Conservation (phyloP, 1,284 basidiomycete species). For the Pseudozyma tsukubaensis region DNA sequence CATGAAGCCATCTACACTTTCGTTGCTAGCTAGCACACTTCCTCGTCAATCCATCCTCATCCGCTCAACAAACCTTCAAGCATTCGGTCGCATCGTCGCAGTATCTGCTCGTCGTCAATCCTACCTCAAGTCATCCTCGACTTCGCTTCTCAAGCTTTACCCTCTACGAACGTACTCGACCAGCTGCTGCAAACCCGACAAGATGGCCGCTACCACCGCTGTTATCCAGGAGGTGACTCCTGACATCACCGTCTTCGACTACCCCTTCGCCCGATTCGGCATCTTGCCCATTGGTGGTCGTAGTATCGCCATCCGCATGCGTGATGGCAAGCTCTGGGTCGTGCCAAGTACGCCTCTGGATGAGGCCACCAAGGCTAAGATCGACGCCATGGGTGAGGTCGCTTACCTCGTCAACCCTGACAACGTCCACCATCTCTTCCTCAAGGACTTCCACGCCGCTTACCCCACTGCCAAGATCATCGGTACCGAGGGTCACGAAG, state of each 20-base stretch:
- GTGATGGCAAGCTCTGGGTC: constrained; percentile 76
- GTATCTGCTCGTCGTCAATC: too few relatives aligned
- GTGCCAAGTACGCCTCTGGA: constrained; percentile 85
- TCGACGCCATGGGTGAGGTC: constrained; percentile 81
- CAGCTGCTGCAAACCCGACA: constrained; percentile 29
- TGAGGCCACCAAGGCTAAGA: constrained; percentile 75
- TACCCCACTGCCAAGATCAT: constrained; percentile 68
- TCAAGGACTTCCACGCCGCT: constrained; percentile 61
- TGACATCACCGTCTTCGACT: constrained; percentile 64
- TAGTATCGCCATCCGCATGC: constrained; percentile 80
- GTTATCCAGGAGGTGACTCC: constrained; percentile 49
- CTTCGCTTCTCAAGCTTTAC: background rate
- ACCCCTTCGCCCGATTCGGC: constrained; percentile 66
- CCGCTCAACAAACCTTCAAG: too few relatives aligned
- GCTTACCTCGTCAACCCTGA: constrained; percentile 71
- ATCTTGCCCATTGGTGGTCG: constrained; percentile 69
- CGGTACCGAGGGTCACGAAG: constrained; percentile 70
- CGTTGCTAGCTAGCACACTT: background rate
- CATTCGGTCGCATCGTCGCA: too few relatives aligned
- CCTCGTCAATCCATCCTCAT: too few relatives aligned
- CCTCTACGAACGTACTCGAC: too few relatives aligned
- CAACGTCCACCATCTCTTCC: constrained; percentile 71
- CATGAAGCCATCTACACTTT: background rate
- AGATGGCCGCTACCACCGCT: constrained; percentile 24
- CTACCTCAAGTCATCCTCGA: too few relatives aligned